A percentile compares a stretch with the other conserved stretches of the same genome.
Evolutionary conservation across 768 basidiomycete genomes (phyloP).

Genomic region (Termitomyces sp.): DNA sequence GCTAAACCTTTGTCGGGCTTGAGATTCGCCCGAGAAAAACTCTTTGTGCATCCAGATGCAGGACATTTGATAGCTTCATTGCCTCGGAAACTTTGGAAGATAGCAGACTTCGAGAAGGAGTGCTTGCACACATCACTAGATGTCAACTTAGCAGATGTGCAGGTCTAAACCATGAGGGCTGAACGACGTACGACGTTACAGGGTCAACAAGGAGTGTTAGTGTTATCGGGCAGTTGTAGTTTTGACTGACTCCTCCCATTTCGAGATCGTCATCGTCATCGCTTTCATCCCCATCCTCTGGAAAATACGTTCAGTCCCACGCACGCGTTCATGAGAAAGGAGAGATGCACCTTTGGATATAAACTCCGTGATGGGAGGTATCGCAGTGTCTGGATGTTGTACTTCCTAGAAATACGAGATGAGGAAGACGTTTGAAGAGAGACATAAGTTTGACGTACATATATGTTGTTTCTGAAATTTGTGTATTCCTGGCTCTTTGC

Average conservation of each 20-base stretch:
- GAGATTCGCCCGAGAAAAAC: slow-evolving; percentile 47
- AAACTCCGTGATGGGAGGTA: slow-evolving; percentile 75
- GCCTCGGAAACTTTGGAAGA: slow-evolving; percentile 54
- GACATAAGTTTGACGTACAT: slow-evolving; percentile 33
- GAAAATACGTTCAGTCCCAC: slow-evolving; percentile 1
- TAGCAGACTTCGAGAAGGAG: slow-evolving; percentile 73
- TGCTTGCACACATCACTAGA: slow-evolving; percentile 68
- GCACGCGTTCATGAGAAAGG: not conserved
- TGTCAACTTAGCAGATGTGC: not conserved
- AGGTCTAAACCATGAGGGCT: slow-evolving; percentile 5
- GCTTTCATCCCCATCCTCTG: slow-evolving; percentile 78
- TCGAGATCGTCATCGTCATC: slow-evolving; percentile 88
- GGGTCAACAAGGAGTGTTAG: slow-evolving; percentile 65
- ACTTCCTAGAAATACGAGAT: slow-evolving; percentile 46
- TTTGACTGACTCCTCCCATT: slow-evolving; percentile 80
- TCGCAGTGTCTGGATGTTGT: slow-evolving; percentile 55
- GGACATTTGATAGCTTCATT: slow-evolving; percentile 46
- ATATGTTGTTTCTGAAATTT: slow-evolving; percentile 60
- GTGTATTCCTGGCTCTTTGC: slow-evolving; percentile 54
- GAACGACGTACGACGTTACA: slow-evolving; percentile 66
- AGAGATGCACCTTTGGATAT: slow-evolving; percentile 55
- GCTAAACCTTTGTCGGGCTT: slow-evolving; percentile 52
- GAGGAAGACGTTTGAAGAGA: not conserved
- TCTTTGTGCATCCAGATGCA: slow-evolving; percentile 64
- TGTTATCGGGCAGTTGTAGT: slow-evolving; percentile 81